Evolutionary conservation across 805 yeast genomes (phyloP).

Genomic region (Candida boidinii): DNA sequence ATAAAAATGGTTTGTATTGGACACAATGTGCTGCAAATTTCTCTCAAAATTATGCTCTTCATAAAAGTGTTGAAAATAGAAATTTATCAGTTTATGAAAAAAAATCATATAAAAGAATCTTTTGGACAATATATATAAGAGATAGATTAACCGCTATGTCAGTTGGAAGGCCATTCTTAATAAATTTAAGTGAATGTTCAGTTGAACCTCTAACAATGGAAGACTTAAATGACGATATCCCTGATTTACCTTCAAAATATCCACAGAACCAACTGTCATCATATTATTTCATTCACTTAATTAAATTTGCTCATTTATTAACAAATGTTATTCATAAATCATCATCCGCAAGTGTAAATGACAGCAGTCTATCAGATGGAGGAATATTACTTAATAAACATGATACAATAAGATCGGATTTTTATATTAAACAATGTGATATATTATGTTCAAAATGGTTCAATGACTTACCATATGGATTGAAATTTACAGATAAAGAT

Average conservation of each 20-base stretch:
- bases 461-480: conserved; percentile 50
- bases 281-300: conserved; percentile 54
- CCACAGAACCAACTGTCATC: too few relatives aligned
- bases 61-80: conserved; percentile 30
- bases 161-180: conserved; percentile 62
- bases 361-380: too few relatives aligned
- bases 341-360: too few relatives aligned
- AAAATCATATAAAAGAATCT: conserved; percentile 22
- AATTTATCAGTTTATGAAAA: conserved; percentile 13
- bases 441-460: conserved; percentile 74
- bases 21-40: too few relatives aligned
- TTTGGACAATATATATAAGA: conserved; percentile 72
- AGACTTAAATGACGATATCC: conserved; percentile 52
- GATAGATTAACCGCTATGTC: conserved; percentile 66
- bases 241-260: too few relatives aligned
- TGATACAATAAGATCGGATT: too few relatives aligned
- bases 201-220: conserved; percentile 62
- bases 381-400: conserved; percentile 50
- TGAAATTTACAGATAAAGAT: conserved; percentile 55
- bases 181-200: conserved; percentile 67
- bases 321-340: conserved; percentile 64
- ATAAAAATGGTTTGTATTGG: too few relatives aligned
- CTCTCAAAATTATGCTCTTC: conserved; percentile 74
- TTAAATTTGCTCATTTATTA: conserved; percentile 62
- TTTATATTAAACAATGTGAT: conserved; percentile 64